Percentiles rank a stretch among this genome's conserved stretches.
phyloP scores from a whole-genome alignment of 78 protist species.

The Dictyostelium citrinum region DNA sequence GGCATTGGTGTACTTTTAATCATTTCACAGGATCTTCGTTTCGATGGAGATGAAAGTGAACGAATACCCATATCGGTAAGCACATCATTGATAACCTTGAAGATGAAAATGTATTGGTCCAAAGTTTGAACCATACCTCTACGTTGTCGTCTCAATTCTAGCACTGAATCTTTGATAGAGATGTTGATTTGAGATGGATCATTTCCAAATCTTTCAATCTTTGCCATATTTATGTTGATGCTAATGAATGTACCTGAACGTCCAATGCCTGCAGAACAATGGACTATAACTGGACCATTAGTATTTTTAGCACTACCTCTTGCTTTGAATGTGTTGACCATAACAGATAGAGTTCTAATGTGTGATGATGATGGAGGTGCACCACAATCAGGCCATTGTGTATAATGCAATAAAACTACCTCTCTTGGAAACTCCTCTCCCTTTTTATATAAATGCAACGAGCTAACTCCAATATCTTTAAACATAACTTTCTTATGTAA shows the following conservation, averaged over 20 bases:
- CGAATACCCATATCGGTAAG: slow-evolving; percentile 55
- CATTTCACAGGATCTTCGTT: slow-evolving; percentile 61
- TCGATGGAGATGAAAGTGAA: slow-evolving; percentile 51
- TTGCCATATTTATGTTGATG: slow-evolving; percentile 65
- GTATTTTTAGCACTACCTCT: slow-evolving; percentile 41
- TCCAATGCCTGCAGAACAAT: slow-evolving; percentile 90
- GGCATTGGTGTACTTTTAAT: slow-evolving; percentile 42
- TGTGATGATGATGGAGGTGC: slow-evolving; percentile 43
- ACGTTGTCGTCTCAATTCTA: slow-evolving; percentile 62
- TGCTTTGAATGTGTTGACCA: slow-evolving; percentile 50
- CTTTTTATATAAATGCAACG: slow-evolving; percentile 52
- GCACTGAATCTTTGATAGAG: slow-evolving; percentile 24
- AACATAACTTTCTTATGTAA: slow-evolving; percentile 59
- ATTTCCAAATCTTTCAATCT: slow-evolving; percentile 40
- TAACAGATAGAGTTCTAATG: slow-evolving; percentile 39
- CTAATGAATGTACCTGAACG: slow-evolving; percentile 87
- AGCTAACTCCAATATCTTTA: slow-evolving; percentile 62
- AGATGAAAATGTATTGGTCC: slow-evolving; percentile 80
- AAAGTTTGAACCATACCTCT: slow-evolving; percentile 85
- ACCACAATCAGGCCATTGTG: slow-evolving; percentile 76
- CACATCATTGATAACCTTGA: slow-evolving; percentile 65
- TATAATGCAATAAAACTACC: slow-evolving; percentile 56
- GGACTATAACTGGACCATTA: slow-evolving; percentile 85
- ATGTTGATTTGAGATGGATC: slow-evolving; percentile 8
- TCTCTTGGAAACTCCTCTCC: slow-evolving; percentile 79